Base-by-base conservation (phyloP, 306 rosid genomes). In the Glycine soja region DNA sequence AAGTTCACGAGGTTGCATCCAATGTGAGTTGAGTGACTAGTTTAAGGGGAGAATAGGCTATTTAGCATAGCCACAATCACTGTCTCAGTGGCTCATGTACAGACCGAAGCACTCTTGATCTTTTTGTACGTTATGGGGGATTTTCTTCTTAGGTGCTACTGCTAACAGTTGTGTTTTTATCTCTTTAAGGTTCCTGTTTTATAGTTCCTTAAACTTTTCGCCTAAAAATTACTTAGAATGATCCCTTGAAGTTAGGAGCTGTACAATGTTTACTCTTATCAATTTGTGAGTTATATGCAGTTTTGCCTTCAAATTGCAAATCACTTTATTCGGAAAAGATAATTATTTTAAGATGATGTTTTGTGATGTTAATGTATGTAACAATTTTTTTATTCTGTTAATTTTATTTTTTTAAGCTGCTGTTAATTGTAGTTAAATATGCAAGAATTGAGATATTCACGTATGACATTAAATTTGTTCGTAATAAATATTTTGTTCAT, bases 1-100 rank as follows among this genome's bases (percentile, higher is more conserved):
- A 90, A 84, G 79, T 91, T 81, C 67, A 66, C 0, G 89, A 75
- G 78, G 89, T 76, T 77, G 87, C 86, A 70, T 46, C 89, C 52
- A 78, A 64, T 64, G 82, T 9, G 16, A 85, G 73, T 65, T 83
- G 85, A 85, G 59, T 71, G 56, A 52, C 65, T 74, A 57, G 15
- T 82, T 66, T 57, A 53, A 10, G 56, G 59, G 64, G 72, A 58
- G 40, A 56, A 73, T 13, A 79, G 48, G 74, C 53, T 6, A 30
- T 47, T 57, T 57, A 66, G 71, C 77, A 72, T 78, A 72, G 66
- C 70, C 74, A 46, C 71, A 47, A 18, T 76, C 82, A 2, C 57
- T 75, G 69, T 61, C 19, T 56, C 68, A 54, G 43, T 72, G 61
- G 67, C 71, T 18, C 77, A 59, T 77, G 81, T 77, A 83, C 83